phyloP scores from a whole-genome alignment of 163 green algal species.

The Scenedesmus sp. region DNA sequence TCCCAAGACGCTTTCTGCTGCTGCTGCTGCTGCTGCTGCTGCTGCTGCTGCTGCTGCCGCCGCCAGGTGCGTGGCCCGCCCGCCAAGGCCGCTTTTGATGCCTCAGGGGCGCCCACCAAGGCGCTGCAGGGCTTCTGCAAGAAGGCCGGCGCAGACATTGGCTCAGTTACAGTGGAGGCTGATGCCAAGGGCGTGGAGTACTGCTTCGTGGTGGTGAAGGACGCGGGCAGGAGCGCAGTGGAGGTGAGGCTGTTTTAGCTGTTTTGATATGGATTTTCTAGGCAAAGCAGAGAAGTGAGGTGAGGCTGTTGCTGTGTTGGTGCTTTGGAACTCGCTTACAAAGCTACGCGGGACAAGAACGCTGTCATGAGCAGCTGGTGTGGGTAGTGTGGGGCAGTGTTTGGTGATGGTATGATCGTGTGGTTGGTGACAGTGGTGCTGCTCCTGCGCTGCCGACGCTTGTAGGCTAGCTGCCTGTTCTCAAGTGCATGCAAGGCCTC shows the following conservation, averaged over 20 bases:
- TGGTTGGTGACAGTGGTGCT: too few relatives aligned
- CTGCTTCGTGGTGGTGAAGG: constrained; percentile 79
- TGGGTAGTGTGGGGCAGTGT: too few relatives aligned
- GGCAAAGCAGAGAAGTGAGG: too few relatives aligned
- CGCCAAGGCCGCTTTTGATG: constrained; percentile 63
- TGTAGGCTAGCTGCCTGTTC: too few relatives aligned
- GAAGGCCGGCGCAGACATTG: constrained; percentile 29
- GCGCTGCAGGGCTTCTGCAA: constrained; percentile 93
- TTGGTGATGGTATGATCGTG: too few relatives aligned
- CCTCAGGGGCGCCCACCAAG: constrained; percentile 83
- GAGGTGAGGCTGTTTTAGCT: constrained; percentile 63
- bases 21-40: neutral
- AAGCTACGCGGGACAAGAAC: too few relatives aligned
- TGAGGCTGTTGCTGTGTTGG: too few relatives aligned
- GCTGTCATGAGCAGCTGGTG: too few relatives aligned
- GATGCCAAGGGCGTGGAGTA: constrained; percentile 96
- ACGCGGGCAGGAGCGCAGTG: constrained; percentile 72
- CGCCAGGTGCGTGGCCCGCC: constrained; percentile 68
- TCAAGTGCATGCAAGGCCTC: too few relatives aligned
- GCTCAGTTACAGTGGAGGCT: constrained; percentile 61
- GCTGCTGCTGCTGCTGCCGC: neutral
- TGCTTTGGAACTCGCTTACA: too few relatives aligned
- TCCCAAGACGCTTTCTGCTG: too few relatives aligned
- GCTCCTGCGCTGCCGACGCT: too few relatives aligned
- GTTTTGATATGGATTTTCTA: neutral